These are phyloP conservation scores for Stephanodiscus minutulus DNA, from an alignment of 108 stramenopile species.

Conservation along the genomic window DNA sequence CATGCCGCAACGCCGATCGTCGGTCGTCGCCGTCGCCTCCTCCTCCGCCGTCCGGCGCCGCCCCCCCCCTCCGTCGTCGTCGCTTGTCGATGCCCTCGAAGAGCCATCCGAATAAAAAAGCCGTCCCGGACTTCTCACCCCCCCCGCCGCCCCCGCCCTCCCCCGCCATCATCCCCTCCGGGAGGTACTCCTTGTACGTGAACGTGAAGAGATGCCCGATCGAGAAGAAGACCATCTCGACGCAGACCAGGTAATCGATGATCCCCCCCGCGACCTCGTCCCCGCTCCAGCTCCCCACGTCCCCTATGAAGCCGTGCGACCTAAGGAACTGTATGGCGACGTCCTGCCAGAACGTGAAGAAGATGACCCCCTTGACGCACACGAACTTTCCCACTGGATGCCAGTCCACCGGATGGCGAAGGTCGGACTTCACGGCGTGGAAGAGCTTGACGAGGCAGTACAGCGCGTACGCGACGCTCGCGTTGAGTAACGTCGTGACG, in stretches of 20 bases:
- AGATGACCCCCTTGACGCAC: constrained; percentile 96
- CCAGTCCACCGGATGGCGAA: constrained; percentile 83
- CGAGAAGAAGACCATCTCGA: constrained; percentile 94
- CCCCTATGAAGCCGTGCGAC: constrained; percentile 73
- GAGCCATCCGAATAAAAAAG: constrained; percentile 17
- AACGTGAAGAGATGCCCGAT: constrained; percentile 91
- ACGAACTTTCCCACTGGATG: constrained; percentile 95
- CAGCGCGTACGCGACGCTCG: constrained; percentile 88
- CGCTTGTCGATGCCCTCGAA: constrained; percentile 37
- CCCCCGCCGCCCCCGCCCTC: constrained; percentile 39
- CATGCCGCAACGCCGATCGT: constrained; percentile 7
- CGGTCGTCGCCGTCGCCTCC: neutral
- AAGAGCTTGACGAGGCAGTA: constrained; percentile 95
- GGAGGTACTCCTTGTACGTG: constrained; percentile 90
- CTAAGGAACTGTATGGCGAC: constrained; percentile 81
- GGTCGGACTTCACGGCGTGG: constrained; percentile 76
- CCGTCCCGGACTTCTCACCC: neutral
- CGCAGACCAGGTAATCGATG: constrained; percentile 92
- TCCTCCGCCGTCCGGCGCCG: neutral
- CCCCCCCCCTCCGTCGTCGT: neutral
- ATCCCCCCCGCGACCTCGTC: constrained; percentile 92
- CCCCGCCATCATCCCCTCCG: constrained; percentile 44
- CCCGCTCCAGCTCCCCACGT: constrained; percentile 80
- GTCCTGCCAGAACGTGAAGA: constrained; percentile 97
- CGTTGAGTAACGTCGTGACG: constrained; percentile 72